Percentiles rank a stretch among this genome's conserved stretches.
Evolutionary conservation across 495 filamentous ascomycete genomes (phyloP).

Genomic region (Neurospora sp.): DNA sequence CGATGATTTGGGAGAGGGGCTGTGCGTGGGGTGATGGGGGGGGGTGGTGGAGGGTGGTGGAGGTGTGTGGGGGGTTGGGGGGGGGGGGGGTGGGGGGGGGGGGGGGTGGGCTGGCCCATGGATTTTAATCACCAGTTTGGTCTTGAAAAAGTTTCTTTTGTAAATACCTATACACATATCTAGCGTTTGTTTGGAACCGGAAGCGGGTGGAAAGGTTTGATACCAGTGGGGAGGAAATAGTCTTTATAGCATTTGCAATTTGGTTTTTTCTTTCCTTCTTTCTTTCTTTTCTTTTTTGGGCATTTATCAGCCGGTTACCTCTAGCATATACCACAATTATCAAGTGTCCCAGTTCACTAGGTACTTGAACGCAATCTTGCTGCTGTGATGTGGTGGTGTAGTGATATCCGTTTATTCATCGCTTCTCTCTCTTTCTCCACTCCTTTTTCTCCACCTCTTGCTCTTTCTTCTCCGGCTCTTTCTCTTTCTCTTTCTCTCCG

Average conservation of each 20-base stretch:
- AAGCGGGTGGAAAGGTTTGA: neutral
- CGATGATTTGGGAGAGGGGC: no score
- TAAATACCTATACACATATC: neutral
- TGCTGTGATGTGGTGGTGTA: neutral
- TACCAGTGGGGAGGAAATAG: neutral
- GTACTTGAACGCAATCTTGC: neutral
- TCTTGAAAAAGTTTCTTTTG: neutral
- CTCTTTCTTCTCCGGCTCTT: neutral
- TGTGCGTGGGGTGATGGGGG: no score
- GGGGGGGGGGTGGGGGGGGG: no score
- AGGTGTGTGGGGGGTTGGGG: no score
- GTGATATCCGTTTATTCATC: neutral
- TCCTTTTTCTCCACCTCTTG: neutral
- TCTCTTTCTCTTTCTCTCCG: neutral
- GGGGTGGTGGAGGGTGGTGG: no score
- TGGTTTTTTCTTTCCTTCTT: neutral
- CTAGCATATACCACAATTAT: neutral
- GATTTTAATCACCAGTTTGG: neutral
- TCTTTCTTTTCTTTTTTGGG: no score
- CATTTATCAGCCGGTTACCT: neutral
- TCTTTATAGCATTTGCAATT: neutral
- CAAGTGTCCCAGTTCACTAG: no score
- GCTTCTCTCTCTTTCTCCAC: neutral
- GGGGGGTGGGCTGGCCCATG: neutral
- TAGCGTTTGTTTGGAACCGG: neutral